Conservation (phyloP, 2,329 filamentous ascomycete genomes). For the Fusarium torulosum region DNA sequence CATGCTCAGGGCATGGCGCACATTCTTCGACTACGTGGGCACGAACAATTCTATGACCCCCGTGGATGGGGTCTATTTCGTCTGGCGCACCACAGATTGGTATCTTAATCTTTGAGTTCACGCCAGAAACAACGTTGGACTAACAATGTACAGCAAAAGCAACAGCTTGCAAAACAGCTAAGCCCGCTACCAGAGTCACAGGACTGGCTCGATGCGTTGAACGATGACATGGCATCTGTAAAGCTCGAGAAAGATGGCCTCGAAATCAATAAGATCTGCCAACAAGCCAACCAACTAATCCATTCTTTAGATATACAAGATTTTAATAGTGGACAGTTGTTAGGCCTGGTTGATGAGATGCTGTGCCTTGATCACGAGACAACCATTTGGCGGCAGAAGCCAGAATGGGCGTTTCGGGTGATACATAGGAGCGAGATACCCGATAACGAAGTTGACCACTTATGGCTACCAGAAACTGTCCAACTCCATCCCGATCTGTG, state of each 20-base stretch:
- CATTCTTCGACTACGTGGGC: constrained; percentile 54
- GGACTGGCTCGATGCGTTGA: constrained; percentile 50
- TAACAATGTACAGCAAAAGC: constrained; percentile 49
- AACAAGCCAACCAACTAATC: constrained; percentile 49
- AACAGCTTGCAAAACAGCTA: constrained; percentile 52
- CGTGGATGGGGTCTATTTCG: constrained; percentile 57
- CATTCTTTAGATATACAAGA: constrained; percentile 16
- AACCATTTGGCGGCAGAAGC: constrained; percentile 49
- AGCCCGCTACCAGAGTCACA: constrained; percentile 48
- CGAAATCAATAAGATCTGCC: constrained; percentile 43
- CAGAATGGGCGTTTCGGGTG: constrained; percentile 52
- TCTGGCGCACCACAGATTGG: constrained; percentile 55
- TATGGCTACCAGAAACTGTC: constrained; percentile 44
- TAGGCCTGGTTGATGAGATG: constrained; percentile 51
- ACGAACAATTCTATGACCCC: constrained; percentile 52
- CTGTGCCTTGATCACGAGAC: constrained; percentile 49
- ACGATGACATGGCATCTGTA: constrained; percentile 42
- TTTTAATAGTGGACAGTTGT: neutral
- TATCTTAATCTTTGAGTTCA: neutral
- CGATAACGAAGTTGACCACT: neutral
- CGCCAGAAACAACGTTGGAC: neutral
- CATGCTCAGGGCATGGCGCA: constrained; percentile 58
- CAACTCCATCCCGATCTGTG: constrained; percentile 56
- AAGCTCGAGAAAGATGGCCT: constrained; percentile 36
- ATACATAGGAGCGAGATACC: constrained; percentile 40